Percentiles rank a stretch among this genome's conserved stretches.
These are phyloP conservation scores for Aspergillus ustus DNA, from an alignment of 2,329 filamentous ascomycete genomes.

Conservation along the genomic window DNA sequence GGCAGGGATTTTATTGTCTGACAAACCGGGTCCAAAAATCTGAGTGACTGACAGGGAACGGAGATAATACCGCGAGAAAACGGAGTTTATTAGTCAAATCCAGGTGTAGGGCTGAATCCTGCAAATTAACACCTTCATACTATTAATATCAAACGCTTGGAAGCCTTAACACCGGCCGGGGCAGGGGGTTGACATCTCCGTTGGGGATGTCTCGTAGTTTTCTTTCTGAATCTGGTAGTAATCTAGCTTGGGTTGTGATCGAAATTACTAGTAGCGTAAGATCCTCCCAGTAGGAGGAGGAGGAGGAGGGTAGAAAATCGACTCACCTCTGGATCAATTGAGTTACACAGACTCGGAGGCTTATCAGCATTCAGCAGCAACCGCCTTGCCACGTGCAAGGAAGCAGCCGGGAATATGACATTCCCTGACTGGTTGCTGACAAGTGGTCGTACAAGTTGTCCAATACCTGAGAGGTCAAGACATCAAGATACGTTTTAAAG, in stretches of 20 bases:
- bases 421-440: background rate
- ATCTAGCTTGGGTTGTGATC: background rate
- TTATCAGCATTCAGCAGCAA: conserved; percentile 13
- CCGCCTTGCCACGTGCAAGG: conserved; percentile 20
- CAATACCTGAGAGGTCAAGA: background rate
- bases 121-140: background rate
- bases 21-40: background rate
- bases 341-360: conserved; percentile 19
- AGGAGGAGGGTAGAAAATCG: background rate
- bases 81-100: background rate
- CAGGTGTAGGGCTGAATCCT: background rate
- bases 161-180: background rate
- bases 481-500: background rate
- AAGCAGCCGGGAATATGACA: background rate
- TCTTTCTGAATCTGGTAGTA: background rate
- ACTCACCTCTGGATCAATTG: conserved; percentile 23
- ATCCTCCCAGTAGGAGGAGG: background rate
- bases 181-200: background rate
- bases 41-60: background rate
- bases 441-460: background rate
- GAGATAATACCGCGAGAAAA: background rate
- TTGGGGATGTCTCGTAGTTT: background rate
- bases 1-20: background rate
- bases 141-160: background rate
- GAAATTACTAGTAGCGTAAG: background rate